A percentile compares a stretch with the other conserved stretches of the same genome.
phyloP scores from a whole-genome alignment of 2,329 filamentous ascomycete genomes.

The Ceratocystis smalleyi region DNA sequence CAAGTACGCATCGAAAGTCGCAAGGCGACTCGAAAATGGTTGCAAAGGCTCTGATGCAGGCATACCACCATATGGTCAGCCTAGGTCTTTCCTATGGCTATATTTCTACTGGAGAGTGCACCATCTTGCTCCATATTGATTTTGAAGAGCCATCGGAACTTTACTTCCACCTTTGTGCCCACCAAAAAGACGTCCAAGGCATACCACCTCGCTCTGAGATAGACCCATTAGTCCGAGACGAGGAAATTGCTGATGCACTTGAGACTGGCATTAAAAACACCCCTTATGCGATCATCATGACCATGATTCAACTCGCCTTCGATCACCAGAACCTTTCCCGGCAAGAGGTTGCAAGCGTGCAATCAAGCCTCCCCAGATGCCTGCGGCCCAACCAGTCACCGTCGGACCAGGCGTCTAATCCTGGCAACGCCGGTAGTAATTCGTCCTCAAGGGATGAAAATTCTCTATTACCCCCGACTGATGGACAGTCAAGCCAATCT shows the following conservation, averaged over 20 bases:
- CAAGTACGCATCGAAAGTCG: background rate
- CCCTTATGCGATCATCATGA: background rate
- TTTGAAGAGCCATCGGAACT: background rate
- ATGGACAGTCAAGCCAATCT: background rate
- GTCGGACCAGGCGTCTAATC: background rate
- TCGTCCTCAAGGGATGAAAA: no score
- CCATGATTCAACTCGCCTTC: background rate
- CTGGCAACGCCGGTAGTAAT: background rate
- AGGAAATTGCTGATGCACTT: background rate
- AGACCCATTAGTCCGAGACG: background rate
- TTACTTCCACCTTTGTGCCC: background rate
- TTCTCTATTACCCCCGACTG: background rate
- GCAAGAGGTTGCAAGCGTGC: background rate
- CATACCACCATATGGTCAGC: background rate
- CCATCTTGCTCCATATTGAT: background rate
- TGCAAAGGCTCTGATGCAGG: background rate
- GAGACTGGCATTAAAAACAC: background rate
- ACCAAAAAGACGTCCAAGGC: background rate
- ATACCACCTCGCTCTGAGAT: background rate
- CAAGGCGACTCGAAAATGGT: background rate
- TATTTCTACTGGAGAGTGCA: background rate
- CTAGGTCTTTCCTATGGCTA: background rate
- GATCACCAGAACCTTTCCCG: background rate
- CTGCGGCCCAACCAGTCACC: background rate
- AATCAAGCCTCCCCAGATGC: background rate